Evolutionary conservation across 202 grass and related monocot genomes (phyloP), one percentile per base, ranked within the genome.

Genomic region (Miscanthus sacchariflorus): DNA sequence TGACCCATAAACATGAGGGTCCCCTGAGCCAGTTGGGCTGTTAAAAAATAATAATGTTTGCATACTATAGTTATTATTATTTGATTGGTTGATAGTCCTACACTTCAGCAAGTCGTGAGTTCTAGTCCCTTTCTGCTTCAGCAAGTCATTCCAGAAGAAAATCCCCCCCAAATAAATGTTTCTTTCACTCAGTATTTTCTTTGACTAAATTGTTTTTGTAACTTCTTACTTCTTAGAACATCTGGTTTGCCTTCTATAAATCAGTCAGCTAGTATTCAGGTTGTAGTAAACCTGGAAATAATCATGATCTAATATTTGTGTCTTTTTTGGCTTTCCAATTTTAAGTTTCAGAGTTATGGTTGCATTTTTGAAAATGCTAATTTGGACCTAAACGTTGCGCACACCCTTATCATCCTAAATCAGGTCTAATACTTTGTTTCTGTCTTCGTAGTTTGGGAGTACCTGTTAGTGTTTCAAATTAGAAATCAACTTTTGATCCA

Each of bases 401-500:
- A 54, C 50, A 7, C 15, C 50, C 50, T 54, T 54, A 54, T 54
- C 15, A 18, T 54, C 5, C 10, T 27, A 50, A 73, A 68, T 39
- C 15, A 1, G n/a, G 18, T 19, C 3, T 14, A 74, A 45, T 73
- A 25, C 25, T 27, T 61, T 25, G 35, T 44, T 58, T 73, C n/a
- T 27, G 27, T 43, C 35, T 61, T 30, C 7, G 56, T 18, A 21
- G 12, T 59, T 63, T 27, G 24, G 36, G 63, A 63, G 15, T 12
- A 4, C 42, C 13, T 25, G 52, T 48, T 68, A 70, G 15, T 71
- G 38, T 63, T 72, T 59, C 7, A 83, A 84, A 50, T 56, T 65
- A 39, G 50, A 70, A 83, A 70, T 83, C 49, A 78, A 70, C 9
- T 89, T 75, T 69, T 42, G 4, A 5, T 75, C 38, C 21, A 82